Percentiles rank a stretch among this genome's conserved stretches.
Conservation (phyloP, 2,329 filamentous ascomycete genomes). For the Cladorrhinum sp. region DNA sequence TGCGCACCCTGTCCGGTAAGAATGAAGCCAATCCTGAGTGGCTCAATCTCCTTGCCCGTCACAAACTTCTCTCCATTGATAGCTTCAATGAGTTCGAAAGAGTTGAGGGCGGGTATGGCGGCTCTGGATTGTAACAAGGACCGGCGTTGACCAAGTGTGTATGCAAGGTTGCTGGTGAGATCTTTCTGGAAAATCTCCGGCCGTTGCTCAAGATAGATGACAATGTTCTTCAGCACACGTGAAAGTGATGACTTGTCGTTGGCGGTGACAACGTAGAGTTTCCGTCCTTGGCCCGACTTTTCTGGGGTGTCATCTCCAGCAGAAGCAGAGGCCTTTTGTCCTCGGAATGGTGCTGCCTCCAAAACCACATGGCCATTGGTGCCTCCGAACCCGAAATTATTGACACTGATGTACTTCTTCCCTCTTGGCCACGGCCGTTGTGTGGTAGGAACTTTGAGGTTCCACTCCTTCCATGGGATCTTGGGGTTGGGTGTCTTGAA, state of each 20-base stretch:
- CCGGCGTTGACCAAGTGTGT: slow-evolving; percentile 46
- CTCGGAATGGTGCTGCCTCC: slow-evolving; percentile 37
- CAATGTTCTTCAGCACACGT: slow-evolving; percentile 38
- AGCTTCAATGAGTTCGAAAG: slow-evolving; percentile 43
- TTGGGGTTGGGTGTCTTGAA: slow-evolving; percentile 48
- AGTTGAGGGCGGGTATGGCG: slow-evolving; percentile 43
- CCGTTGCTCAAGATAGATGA: slow-evolving; percentile 42
- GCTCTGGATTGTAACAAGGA: slow-evolving; percentile 44
- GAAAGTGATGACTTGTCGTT: slow-evolving; percentile 40
- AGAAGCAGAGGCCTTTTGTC: slow-evolving; percentile 30
- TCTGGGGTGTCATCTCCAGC: slow-evolving; percentile 31
- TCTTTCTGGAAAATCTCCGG: slow-evolving; percentile 44
- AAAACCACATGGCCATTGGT: slow-evolving; percentile 46
- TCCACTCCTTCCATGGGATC: slow-evolving; percentile 50
- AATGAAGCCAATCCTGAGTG: slow-evolving; percentile 30
- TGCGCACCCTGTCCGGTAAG: slow-evolving; percentile 34
- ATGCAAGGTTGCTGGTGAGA: slow-evolving; percentile 46
- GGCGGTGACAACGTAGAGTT: slow-evolving; percentile 43
- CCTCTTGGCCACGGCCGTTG: slow-evolving; percentile 46
- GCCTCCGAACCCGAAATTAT: slow-evolving; percentile 47
- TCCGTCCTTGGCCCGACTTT: slow-evolving; percentile 29
- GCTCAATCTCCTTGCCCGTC: slow-evolving; percentile 37
- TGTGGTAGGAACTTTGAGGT: slow-evolving; percentile 44
- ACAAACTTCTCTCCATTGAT: slow-evolving; percentile 40
- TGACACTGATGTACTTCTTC: slow-evolving; percentile 50